These are phyloP conservation scores for Fraxinus quadrangulata DNA, from an alignment of 257 asterid genomes.

Conservation along the genomic window DNA sequence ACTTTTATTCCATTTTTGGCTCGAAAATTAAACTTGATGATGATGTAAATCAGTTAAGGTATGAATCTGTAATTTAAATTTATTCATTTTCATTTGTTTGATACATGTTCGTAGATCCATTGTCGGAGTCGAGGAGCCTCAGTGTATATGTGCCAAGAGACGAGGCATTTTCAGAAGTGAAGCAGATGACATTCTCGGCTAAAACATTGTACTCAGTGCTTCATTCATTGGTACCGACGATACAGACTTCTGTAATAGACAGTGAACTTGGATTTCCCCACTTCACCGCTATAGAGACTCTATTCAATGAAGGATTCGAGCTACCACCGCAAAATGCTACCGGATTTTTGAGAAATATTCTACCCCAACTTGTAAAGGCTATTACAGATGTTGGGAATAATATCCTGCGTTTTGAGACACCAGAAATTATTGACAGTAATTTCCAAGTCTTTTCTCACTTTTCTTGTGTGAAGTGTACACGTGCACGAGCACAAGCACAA, in stretches of 20 bases:
- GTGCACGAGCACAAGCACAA: too few relatives aligned
- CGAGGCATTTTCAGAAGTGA: constrained; percentile 61
- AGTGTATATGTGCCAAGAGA: constrained; percentile 65
- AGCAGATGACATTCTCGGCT: constrained; percentile 40
- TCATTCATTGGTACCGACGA: constrained; percentile 45
- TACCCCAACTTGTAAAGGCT: constrained; percentile 51
- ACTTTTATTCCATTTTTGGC: neutral
- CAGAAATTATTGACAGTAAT: constrained; percentile 53
- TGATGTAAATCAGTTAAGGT: too few relatives aligned
- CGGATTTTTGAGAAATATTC: constrained; percentile 12
- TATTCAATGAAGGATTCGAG: constrained; percentile 52
- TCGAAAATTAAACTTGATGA: neutral
- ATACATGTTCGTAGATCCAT: constrained; percentile 43
- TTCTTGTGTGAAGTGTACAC: neutral
- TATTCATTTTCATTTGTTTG: neutral
- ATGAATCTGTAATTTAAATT: neutral
- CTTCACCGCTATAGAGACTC: constrained; percentile 59
- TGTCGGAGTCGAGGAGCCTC: constrained; percentile 45
- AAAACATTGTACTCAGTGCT: constrained; percentile 45
- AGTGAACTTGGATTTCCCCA: constrained; percentile 39
- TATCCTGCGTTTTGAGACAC: constrained; percentile 55
- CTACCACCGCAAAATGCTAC: constrained; percentile 25
- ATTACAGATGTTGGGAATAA: constrained; percentile 24
- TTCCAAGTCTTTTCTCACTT: neutral
- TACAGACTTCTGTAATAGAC: constrained; percentile 24